Evolutionary conservation across 768 basidiomycete species (phyloP).

Genomic region (Lactifluus piperatus): DNA sequence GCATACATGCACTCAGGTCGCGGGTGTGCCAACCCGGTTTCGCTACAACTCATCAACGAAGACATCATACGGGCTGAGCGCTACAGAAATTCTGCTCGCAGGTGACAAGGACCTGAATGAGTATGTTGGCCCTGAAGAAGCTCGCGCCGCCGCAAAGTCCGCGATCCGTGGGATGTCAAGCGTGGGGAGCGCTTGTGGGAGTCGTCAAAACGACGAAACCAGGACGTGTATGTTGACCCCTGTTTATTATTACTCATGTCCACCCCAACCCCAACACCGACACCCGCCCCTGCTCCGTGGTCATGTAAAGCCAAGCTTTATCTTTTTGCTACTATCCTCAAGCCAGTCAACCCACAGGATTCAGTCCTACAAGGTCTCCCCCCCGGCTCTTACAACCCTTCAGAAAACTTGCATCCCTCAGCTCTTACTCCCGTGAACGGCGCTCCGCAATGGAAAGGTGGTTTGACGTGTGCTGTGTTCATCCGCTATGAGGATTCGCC

Average conservation of each 20-base stretch:
- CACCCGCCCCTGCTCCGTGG: conserved; percentile 10
- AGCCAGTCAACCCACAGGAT: conserved; percentile 1
- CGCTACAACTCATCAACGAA: conserved; percentile 69
- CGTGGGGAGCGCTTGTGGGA: conserved; percentile 62
- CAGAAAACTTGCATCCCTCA: conserved; percentile 10
- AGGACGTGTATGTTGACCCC: no score
- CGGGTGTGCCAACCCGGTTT: conserved; percentile 86
- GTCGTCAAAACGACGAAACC: no score
- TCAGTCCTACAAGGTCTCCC: conserved; percentile 16
- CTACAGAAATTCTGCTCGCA: conserved; percentile 84
- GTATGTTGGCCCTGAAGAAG: conserved; percentile 81
- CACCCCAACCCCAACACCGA: no score
- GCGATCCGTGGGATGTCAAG: conserved; percentile 51
- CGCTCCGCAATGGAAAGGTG: conserved; percentile 8
- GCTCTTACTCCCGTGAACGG: conserved; percentile 9
- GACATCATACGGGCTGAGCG: conserved; percentile 58
- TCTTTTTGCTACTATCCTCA: background rate
- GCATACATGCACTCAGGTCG: conserved; percentile 54
- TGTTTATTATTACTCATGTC: no score
- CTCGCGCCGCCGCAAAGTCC: conserved; percentile 70
- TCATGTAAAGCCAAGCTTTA: conserved; percentile 2
- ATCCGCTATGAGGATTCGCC: conserved; percentile 11
- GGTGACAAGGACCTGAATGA: conserved; percentile 90
- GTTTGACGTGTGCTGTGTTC: background rate
- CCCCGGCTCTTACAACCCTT: conserved; percentile 9